Conservation (phyloP, 2,329 filamentous ascomycete species). For the Cladosporium sp. region DNA sequence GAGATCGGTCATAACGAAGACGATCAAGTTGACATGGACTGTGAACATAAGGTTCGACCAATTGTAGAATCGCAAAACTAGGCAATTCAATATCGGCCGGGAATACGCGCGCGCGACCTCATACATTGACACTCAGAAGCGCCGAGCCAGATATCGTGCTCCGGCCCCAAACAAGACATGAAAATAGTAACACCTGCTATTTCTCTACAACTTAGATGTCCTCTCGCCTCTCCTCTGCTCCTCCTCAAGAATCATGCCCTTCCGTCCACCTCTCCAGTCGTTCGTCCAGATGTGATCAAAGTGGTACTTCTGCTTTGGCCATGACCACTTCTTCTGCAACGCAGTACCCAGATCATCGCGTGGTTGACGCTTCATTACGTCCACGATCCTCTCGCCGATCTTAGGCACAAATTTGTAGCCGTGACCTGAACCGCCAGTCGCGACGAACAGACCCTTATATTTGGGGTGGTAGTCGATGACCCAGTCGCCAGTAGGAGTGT, state of each 20-base stretch:
- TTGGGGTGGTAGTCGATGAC: conserved; percentile 50
- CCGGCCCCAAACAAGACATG: background rate
- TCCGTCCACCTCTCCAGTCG: conserved; percentile 36
- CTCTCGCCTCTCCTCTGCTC: conserved; percentile 29
- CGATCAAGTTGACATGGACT: too few relatives aligned
- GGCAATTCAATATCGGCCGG: background rate
- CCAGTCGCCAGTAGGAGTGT: conserved; percentile 54
- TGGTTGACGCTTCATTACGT: conserved; percentile 45
- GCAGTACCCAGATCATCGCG: conserved; percentile 37
- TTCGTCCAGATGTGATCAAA: conserved; percentile 34
- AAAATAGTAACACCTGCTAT: background rate
- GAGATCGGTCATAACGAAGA: too few relatives aligned
- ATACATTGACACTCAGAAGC: background rate
- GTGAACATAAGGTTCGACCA: too few relatives aligned
- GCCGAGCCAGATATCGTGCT: background rate
- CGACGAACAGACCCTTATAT: conserved; percentile 52
- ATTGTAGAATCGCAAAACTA: background rate
- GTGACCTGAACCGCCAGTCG: conserved; percentile 59
- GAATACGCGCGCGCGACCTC: conserved; percentile 10
- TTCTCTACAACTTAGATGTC: conserved; percentile 1
- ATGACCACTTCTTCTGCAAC: conserved; percentile 61
- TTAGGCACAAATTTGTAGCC: conserved; percentile 60
- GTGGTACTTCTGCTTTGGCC: conserved; percentile 37
- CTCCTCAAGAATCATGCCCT: conserved; percentile 33
- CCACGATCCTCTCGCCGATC: conserved; percentile 52